Base-by-base conservation (phyloP, 139 green algal genomes). In the Chlorella sp. region DNA sequence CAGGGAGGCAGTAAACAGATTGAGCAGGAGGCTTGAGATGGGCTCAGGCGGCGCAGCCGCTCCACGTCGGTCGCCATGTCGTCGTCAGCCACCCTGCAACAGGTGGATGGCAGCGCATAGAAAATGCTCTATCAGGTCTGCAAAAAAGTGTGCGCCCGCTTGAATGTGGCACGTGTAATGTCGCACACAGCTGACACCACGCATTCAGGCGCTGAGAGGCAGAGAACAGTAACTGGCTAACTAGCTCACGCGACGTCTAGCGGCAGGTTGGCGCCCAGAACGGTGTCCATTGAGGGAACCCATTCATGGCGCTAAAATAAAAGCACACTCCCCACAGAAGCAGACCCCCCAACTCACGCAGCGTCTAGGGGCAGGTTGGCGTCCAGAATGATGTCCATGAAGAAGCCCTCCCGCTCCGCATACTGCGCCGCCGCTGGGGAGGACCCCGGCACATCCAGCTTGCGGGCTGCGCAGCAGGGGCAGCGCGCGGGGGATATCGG, bases 271-370 rank as follows among this genome's bases (percentile, higher is more conserved):
- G 82, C 76, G 22, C 82, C 74, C 48, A 90, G 76, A 3, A 82
- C 84, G 41, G 90, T 67, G 64, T 92, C 84, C 89, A 92, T 92
- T 48, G 76, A 84, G 75, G n/a, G n/a, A n/a, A n/a, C n/a, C n/a
- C n/a, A n/a, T n/a, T 9, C n/a, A 81, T 64, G 36, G n/a, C 74
- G 4, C 74, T 60, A n/a, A 64, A 11, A 64, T 14, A 43, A 64
- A 34, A 9, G 16, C 16, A 64, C 34, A 30, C 36, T 17, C 58
- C 76, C 14, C 58, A 82, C 2, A 72, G 9, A 68, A 73, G 36
- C 41, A 43, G 13, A 83, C 11, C 32, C n/a, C 9, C 22, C 11
- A 70, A 8, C 82, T 46, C 64, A 75, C 48, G 26, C 40, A 20
- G 43, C 83, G 38, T 60, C 75, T 13, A 32, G 19, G 6, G 64